A percentile compares a stretch with the other conserved stretches of the same genome.
Evolutionary conservation across 345 rosid species (phyloP).

Genomic region (Psidium guajava): DNA sequence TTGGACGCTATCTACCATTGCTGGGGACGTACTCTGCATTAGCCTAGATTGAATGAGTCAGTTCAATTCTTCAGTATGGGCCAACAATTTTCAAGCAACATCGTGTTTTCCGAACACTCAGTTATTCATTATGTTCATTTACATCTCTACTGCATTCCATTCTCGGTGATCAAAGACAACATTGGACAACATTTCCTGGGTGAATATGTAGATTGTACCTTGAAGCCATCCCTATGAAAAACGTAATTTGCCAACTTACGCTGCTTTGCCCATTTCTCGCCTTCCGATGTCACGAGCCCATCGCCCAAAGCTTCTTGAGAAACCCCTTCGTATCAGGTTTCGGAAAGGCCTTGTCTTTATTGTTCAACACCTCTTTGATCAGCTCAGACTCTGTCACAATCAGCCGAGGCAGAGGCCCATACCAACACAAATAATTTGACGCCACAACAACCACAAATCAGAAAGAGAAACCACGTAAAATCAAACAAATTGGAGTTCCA

Average conservation of each 20-base stretch:
- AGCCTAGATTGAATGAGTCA: neutral
- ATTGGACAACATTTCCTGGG: neutral
- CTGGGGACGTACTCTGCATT: conserved; percentile 21
- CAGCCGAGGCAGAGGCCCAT: conserved; percentile 20
- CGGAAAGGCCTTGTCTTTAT: conserved; percentile 9
- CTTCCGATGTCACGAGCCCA: conserved; percentile 16
- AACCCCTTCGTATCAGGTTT: neutral
- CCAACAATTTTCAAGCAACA: neutral
- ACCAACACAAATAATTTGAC: conserved; percentile 23
- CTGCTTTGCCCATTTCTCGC: conserved; percentile 30
- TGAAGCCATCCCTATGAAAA: conserved; percentile 36
- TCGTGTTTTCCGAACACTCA: neutral
- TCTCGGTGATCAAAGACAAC: neutral
- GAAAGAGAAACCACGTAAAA: neutral
- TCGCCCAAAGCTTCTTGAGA: conserved; percentile 17
- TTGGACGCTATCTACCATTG: conserved; percentile 21
- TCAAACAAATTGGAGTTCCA: neutral
- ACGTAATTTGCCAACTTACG: conserved; percentile 36
- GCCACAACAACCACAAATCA: conserved; percentile 4
- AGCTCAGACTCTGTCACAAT: conserved; percentile 24
- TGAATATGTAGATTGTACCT: conserved; percentile 5
- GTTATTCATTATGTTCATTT: neutral
- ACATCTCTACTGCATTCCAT: neutral
- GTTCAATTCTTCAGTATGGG: neutral
- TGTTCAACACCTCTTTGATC: conserved; percentile 28